Evolutionary conservation across 2,329 filamentous ascomycete genomes (phyloP).

Genomic region (Sphaerulina vaccinii): DNA sequence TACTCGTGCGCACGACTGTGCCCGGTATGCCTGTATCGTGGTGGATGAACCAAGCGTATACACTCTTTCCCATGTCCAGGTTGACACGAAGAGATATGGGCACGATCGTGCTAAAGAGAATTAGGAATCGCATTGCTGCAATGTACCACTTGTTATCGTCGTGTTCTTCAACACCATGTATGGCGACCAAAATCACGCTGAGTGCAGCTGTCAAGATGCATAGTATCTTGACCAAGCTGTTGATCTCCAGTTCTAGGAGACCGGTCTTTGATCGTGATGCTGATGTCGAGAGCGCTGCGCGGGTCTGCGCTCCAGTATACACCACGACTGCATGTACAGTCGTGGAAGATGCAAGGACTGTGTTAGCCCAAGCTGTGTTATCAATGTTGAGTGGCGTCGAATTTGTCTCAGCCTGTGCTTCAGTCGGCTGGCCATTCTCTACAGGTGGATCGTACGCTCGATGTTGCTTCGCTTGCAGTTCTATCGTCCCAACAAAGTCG

Average conservation of each 20-base stretch:
- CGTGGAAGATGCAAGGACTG: slow-evolving; percentile 89
- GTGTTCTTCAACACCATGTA: slow-evolving; percentile 74
- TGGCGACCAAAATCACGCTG: slow-evolving; percentile 81
- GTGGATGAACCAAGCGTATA: slow-evolving; percentile 95
- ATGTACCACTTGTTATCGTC: slow-evolving; percentile 77
- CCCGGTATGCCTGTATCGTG: slow-evolving; percentile 84
- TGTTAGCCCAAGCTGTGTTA: slow-evolving; percentile 98
- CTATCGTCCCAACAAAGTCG: slow-evolving; percentile 87
- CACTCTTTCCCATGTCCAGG: slow-evolving; percentile 92
- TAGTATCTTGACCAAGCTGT: slow-evolving; percentile 92
- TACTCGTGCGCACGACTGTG: slow-evolving; percentile 92
- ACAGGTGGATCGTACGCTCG: slow-evolving; percentile 48
- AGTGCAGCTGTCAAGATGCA: slow-evolving; percentile 83
- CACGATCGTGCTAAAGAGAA: slow-evolving; percentile 98
- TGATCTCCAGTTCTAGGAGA: slow-evolving; percentile 92
- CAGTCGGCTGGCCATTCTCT: slow-evolving; percentile 7
- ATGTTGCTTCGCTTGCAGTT: slow-evolving; percentile 61
- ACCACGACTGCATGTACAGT: slow-evolving; percentile 85
- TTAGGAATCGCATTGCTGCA: slow-evolving; percentile 95
- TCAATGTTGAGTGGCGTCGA: slow-evolving; percentile 83
- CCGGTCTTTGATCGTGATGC: slow-evolving; percentile 92
- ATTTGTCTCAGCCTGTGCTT: slow-evolving; percentile 3
- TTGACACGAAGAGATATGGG: slow-evolving; percentile 96
- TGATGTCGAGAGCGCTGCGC: slow-evolving; percentile 89
- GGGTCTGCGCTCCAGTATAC: slow-evolving; percentile 91